phyloP scores from a whole-genome alignment of 495 filamentous ascomycete species.

The Neurospora tetrasperma region DNA sequence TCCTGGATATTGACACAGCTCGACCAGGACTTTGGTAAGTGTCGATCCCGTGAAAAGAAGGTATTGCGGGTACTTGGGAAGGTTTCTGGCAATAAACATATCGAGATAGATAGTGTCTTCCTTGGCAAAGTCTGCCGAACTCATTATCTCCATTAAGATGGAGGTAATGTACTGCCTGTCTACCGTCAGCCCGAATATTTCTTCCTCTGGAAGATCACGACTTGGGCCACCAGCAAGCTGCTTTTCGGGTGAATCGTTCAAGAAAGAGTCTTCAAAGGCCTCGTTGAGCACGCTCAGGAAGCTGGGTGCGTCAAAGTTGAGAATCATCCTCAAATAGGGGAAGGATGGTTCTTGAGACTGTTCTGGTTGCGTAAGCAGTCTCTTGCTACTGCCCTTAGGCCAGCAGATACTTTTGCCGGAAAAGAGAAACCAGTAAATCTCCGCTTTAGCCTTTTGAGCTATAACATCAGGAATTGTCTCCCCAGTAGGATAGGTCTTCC shows the following conservation, averaged over 20 bases:
- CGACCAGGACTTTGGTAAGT: constrained; percentile 67
- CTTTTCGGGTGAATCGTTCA: constrained; percentile 64
- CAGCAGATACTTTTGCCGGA: constrained; percentile 63
- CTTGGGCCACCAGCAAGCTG: constrained; percentile 39
- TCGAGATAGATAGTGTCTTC: constrained; percentile 88
- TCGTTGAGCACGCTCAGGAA: constrained; percentile 95
- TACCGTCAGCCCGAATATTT: constrained; percentile 59
- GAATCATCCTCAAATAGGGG: constrained; percentile 70
- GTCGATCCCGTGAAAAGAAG: constrained; percentile 80
- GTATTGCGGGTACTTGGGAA: constrained; percentile 94
- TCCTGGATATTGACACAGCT: constrained; percentile 75
- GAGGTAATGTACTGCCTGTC: constrained; percentile 86
- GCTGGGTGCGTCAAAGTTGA: constrained; percentile 81
- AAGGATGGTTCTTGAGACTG: constrained; percentile 54
- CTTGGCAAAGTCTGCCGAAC: constrained; percentile 54
- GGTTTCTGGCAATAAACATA: constrained; percentile 94
- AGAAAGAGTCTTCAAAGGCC: constrained; percentile 89
- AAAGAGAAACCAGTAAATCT: constrained; percentile 87
- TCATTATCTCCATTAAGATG: constrained; percentile 84
- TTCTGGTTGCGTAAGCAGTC: constrained; percentile 41
- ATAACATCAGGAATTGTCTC: constrained; percentile 56
- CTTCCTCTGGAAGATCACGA: constrained; percentile 46
- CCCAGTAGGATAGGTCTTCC: constrained; percentile 82
- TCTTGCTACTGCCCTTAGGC: constrained; percentile 45
- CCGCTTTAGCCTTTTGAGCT: constrained; percentile 65